Conservation (phyloP, 106 monocot species). For the Platanthera guangdongensis region DNA sequence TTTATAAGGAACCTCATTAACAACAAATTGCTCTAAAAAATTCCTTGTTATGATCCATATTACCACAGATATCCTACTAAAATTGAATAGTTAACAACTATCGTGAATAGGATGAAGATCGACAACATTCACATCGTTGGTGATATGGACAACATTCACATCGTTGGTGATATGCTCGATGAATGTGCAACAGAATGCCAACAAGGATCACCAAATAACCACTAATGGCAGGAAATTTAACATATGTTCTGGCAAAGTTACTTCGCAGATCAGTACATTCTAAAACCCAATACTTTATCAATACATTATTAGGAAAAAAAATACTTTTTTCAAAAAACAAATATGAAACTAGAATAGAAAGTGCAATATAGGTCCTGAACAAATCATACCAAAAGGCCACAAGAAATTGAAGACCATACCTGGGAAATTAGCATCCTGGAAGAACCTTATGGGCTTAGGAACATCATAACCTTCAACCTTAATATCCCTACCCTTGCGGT, state of each 20-base stretch:
- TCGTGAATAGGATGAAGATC: too few species aligned
- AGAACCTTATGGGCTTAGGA: slow-evolving; percentile 70
- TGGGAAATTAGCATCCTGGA: slow-evolving; percentile 81
- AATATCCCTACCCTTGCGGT: slow-evolving; percentile 55
- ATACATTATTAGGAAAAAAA: not conserved
- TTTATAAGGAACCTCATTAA: too few species aligned
- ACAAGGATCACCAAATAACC: too few species aligned
- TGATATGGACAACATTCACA: too few species aligned
- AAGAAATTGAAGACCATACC: slow-evolving; percentile 24
- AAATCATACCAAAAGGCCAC: not conserved
- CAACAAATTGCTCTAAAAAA: too few species aligned
- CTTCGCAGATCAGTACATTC: not conserved
- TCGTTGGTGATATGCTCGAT: too few species aligned
- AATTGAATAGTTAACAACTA: too few species aligned
- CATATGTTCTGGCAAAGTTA: not conserved
- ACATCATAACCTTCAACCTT: slow-evolving; percentile 81
- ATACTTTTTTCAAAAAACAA: not conserved
- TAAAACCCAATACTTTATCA: not conserved
- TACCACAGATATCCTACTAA: too few species aligned
- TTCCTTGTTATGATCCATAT: too few species aligned
- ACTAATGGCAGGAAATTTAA: too few species aligned
- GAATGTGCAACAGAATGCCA: too few species aligned
- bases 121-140: too few species aligned
- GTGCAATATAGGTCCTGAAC: not conserved
- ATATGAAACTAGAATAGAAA: not conserved